Evolutionary conservation across 2,329 filamentous ascomycete genomes (phyloP).

Genomic region (Aciculosporium take): DNA sequence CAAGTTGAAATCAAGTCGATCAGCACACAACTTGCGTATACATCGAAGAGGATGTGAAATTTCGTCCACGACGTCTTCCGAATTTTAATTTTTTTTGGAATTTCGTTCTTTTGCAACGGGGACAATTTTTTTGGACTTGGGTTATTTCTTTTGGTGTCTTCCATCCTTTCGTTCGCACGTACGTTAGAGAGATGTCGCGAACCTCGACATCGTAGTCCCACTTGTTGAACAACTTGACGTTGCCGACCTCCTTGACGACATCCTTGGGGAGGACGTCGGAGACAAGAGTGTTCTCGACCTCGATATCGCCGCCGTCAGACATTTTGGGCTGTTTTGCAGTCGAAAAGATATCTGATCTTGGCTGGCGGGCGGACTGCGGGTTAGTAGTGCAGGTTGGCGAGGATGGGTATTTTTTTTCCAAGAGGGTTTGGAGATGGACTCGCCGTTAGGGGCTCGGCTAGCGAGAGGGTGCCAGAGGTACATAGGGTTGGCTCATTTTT

Average conservation of each 20-base stretch:
- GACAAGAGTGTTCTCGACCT: conserved; percentile 66
- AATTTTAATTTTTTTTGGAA: background rate
- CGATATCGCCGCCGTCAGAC: conserved; percentile 92
- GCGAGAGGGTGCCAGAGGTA: conserved; percentile 10
- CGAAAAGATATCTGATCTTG: conserved; percentile 20
- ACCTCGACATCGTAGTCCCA: conserved; percentile 99
- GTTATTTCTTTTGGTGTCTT: background rate
- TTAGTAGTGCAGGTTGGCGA: conserved; percentile 26
- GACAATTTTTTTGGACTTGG: background rate
- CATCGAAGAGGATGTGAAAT: background rate
- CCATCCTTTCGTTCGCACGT: conserved; percentile 26
- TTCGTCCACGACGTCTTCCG: background rate
- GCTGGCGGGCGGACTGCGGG: conserved; percentile 22
- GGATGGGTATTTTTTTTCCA: conserved; percentile 21
- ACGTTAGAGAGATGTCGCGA: conserved; percentile 99
- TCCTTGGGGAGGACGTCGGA: conserved; percentile 86
- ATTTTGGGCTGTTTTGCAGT: conserved; percentile 46
- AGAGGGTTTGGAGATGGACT: conserved; percentile 18
- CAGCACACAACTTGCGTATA: conserved; percentile 14
- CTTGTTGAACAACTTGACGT: conserved; percentile 96
- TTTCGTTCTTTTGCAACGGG: background rate
- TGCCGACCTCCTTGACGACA: conserved; percentile 75
- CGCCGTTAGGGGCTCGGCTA: background rate
- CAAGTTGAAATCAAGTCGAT: conserved; percentile 13
- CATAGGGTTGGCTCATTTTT: conserved; percentile 21